Evolutionary conservation across 148 eudicot species (phyloP).

Genomic region (Dysphania ambrosioides): DNA sequence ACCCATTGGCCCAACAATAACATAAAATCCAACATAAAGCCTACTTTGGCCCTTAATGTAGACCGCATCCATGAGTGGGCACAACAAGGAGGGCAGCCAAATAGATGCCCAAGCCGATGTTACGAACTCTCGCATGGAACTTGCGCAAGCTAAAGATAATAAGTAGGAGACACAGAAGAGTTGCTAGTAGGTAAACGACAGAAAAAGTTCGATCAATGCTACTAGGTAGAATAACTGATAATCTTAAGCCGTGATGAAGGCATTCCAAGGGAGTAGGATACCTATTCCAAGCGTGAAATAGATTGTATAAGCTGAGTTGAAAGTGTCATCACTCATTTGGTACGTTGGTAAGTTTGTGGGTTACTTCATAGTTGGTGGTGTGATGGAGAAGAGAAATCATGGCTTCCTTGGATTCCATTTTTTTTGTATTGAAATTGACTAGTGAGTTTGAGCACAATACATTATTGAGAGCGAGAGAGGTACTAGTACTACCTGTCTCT

Average conservation of each 20-base stretch:
- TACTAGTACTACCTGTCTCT: too few relatives aligned
- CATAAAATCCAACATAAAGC: slow-evolving; percentile 12
- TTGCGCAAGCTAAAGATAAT: slow-evolving; percentile 28
- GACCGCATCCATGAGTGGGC: slow-evolving; percentile 17
- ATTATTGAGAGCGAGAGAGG: too few relatives aligned
- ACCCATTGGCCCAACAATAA: slow-evolving; percentile 16
- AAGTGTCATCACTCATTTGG: slow-evolving; percentile 60
- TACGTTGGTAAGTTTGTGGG: not conserved
- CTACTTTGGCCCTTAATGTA: slow-evolving; percentile 21
- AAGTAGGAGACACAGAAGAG: slow-evolving; percentile 35
- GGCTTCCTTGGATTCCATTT: not conserved
- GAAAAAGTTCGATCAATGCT: slow-evolving; percentile 56
- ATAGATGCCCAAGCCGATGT: slow-evolving; percentile 16
- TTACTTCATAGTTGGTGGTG: not conserved
- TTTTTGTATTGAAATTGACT: not conserved
- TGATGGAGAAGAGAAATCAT: not conserved
- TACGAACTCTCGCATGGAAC: not conserved
- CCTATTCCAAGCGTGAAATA: slow-evolving; percentile 59
- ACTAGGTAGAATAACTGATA: slow-evolving; percentile 62
- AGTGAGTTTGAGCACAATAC: not conserved
- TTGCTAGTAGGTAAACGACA: slow-evolving; percentile 41
- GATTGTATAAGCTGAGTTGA: slow-evolving; percentile 56
- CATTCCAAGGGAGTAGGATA: slow-evolving; percentile 57
- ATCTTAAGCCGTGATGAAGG: slow-evolving; percentile 67
- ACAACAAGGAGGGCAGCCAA: slow-evolving; percentile 10